phyloP scores from a whole-genome alignment of 257 asterid species.

The Solanum etuberosum region DNA sequence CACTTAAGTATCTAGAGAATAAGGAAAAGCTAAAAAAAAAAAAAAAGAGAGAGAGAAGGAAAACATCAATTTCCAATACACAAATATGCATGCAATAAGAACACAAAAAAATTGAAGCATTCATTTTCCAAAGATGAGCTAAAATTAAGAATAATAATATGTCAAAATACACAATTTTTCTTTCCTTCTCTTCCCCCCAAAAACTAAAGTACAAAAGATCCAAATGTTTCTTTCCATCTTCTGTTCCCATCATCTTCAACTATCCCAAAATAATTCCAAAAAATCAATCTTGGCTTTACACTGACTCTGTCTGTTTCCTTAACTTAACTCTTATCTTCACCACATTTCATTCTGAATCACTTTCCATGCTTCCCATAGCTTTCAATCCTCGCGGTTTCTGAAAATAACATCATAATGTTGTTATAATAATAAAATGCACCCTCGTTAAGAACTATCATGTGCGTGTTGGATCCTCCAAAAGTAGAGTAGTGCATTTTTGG shows the following conservation, averaged over 20 bases:
- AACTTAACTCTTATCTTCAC: not conserved
- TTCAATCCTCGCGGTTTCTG: slow-evolving; percentile 35
- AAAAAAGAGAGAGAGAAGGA: too few species aligned
- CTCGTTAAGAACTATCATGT: not conserved
- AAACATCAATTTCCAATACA: not conserved
- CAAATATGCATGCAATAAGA: not conserved
- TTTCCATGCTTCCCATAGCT: slow-evolving; percentile 31
- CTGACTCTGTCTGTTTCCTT: not conserved
- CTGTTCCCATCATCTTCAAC: not conserved
- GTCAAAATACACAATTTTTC: not conserved
- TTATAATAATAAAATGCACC: not conserved
- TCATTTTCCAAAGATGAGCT: not conserved
- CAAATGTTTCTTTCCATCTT: not conserved
- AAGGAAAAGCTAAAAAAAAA: not conserved
- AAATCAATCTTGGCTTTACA: not conserved
- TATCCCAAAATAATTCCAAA: not conserved
- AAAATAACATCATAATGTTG: not conserved
- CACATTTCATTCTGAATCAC: slow-evolving; percentile 24
- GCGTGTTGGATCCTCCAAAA: not conserved
- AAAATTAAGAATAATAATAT: not conserved
- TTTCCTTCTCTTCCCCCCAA: not conserved
- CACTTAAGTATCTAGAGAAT: not conserved
- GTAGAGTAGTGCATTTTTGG: not conserved
- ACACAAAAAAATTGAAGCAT: not conserved
- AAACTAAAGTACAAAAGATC: not conserved